Percentiles rank a stretch among this genome's conserved stretches.
phyloP scores from a whole-genome alignment of 192 early-diverging fungal species.

The Podila minutissima region DNA sequence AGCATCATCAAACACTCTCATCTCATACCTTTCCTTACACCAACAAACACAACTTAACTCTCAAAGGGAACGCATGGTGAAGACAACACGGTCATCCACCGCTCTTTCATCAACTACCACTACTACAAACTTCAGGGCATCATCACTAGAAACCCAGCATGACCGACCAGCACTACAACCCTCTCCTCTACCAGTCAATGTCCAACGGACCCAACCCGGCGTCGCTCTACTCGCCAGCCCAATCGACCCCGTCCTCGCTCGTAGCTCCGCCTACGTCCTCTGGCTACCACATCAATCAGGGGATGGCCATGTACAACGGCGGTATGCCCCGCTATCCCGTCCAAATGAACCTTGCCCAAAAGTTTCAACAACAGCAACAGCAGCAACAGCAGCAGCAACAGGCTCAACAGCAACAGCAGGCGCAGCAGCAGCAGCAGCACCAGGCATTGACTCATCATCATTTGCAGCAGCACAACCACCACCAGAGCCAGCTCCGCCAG shows the following conservation, averaged over 20 bases:
- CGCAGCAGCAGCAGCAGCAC: slow-evolving; percentile 22
- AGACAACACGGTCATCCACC: slow-evolving; percentile 3
- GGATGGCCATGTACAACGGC: slow-evolving; percentile 52
- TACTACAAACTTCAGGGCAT: slow-evolving; percentile 6
- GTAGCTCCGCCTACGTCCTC: slow-evolving; percentile 26
- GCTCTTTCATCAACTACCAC: slow-evolving; percentile 15
- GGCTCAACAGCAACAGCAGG: slow-evolving; percentile 25
- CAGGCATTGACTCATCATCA: slow-evolving; percentile 47
- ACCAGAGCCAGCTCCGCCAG: slow-evolving; percentile 41
- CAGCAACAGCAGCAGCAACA: slow-evolving; percentile 46
- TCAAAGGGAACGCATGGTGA: slow-evolving; percentile 39
- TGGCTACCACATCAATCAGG: slow-evolving; percentile 40
- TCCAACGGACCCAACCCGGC: slow-evolving; percentile 32
- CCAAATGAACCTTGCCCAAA: slow-evolving; percentile 60
- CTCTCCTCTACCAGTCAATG: slow-evolving; percentile 44
- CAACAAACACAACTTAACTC: not conserved
- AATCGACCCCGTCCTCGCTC: slow-evolving; percentile 36
- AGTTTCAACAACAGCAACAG: slow-evolving; percentile 60
- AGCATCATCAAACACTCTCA: too few species aligned
- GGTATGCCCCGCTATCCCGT: slow-evolving; percentile 57
- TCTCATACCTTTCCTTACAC: too few species aligned
- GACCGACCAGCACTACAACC: slow-evolving; percentile 42
- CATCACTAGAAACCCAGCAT: not conserved
- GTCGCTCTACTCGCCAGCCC: slow-evolving; percentile 34
- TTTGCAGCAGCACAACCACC: slow-evolving; percentile 44